A percentile compares a stretch with the other conserved stretches of the same genome.
phyloP scores from a whole-genome alignment of 495 filamentous ascomycete genomes.

The Daldinia vernicosa region DNA sequence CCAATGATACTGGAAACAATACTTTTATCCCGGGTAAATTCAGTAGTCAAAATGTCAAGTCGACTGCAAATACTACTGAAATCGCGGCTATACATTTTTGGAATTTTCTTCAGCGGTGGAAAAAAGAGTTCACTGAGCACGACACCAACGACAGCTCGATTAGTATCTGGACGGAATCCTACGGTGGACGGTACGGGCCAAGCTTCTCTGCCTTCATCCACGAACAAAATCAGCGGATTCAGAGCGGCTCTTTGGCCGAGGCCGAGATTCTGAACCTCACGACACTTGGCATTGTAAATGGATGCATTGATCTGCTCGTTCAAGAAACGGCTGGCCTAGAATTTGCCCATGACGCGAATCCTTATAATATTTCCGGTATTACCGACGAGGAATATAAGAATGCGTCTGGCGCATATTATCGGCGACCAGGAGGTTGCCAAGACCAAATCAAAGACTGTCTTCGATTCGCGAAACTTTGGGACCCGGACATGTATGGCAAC shows the following conservation, averaged over 20 bases:
- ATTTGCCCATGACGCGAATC: slow-evolving; percentile 72
- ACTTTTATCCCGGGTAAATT: slow-evolving; percentile 68
- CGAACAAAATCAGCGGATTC: slow-evolving; percentile 63
- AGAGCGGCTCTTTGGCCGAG: slow-evolving; percentile 54
- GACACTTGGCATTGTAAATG: slow-evolving; percentile 71
- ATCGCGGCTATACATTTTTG: slow-evolving; percentile 68
- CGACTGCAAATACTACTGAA: slow-evolving; percentile 68
- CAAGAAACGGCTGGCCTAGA: slow-evolving; percentile 70
- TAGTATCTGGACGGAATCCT: slow-evolving; percentile 68
- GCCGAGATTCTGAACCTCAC: slow-evolving; percentile 61
- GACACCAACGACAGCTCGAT: slow-evolving; percentile 51
- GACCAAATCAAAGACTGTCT: slow-evolving; percentile 60
- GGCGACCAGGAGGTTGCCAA: slow-evolving; percentile 53
- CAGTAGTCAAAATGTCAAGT: slow-evolving; percentile 54
- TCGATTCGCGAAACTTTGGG: slow-evolving; percentile 47
- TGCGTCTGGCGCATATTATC: slow-evolving; percentile 50
- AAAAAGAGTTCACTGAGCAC: slow-evolving; percentile 68
- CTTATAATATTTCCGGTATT: slow-evolving; percentile 72
- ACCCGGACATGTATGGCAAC: slow-evolving; percentile 58
- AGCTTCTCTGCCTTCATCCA: slow-evolving; percentile 67
- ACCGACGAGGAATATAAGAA: slow-evolving; percentile 50
- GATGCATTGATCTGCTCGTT: slow-evolving; percentile 73
- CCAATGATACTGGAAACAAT: slow-evolving; percentile 40
- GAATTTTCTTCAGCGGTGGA: slow-evolving; percentile 74
- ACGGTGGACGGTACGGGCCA: slow-evolving; percentile 69